Conservation (phyloP, 352 stramenopile genomes). For the Lagenidium giganteum region DNA sequence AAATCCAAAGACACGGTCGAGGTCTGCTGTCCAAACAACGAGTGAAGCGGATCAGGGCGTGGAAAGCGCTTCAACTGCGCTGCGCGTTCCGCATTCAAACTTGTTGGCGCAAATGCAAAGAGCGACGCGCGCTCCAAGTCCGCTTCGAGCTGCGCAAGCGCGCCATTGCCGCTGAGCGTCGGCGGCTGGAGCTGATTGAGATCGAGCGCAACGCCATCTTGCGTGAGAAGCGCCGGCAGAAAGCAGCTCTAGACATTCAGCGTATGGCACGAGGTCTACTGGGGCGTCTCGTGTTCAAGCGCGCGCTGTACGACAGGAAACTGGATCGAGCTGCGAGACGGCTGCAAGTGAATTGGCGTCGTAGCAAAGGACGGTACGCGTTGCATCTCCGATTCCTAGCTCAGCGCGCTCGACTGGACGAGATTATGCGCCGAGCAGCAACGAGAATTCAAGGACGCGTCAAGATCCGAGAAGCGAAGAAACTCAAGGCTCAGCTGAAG, state of each 20-base stretch:
- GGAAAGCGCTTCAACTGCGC: slow-evolving; percentile 15
- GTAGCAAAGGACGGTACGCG: slow-evolving; percentile 30
- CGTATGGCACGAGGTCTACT: slow-evolving; percentile 34
- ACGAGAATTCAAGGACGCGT: background rate
- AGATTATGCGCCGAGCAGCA: background rate
- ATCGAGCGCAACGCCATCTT: too few relatives aligned
- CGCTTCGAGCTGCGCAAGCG: slow-evolving; percentile 21
- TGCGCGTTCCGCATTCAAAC: slow-evolving; percentile 12
- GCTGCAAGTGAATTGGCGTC: slow-evolving; percentile 46
- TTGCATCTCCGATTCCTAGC: slow-evolving; percentile 47
- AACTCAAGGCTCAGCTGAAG: background rate
- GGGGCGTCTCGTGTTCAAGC: slow-evolving; percentile 16
- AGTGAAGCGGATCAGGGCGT: slow-evolving; percentile 1
- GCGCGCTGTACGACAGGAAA: slow-evolving; percentile 5
- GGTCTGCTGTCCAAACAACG: slow-evolving; percentile 20
- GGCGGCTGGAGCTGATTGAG: too few relatives aligned
- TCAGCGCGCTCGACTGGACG: slow-evolving; percentile 29
- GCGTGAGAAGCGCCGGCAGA: slow-evolving; percentile 7
- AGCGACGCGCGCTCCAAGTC: background rate
- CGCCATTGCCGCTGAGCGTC: too few relatives aligned
- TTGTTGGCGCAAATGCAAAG: slow-evolving; percentile 19
- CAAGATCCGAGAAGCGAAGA: background rate
- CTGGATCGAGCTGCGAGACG: slow-evolving; percentile 29
- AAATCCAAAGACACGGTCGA: slow-evolving; percentile 24
- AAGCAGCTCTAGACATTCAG: slow-evolving; percentile 25